phyloP scores from a whole-genome alignment of 371 early-diverging fungal species.

The Parasitella parasitica region DNA sequence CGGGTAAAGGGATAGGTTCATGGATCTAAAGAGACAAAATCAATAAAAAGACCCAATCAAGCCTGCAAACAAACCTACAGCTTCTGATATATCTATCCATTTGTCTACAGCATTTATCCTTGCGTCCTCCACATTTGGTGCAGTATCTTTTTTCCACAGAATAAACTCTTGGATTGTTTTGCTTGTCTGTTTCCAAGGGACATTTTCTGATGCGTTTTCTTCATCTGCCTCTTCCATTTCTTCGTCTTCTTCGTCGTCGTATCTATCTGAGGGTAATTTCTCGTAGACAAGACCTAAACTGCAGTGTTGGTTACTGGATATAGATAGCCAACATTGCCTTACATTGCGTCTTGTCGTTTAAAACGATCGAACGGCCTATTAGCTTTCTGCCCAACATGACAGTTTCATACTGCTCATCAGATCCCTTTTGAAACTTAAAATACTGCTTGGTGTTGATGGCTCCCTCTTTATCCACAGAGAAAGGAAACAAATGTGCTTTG shows the following conservation, averaged over 20 bases:
- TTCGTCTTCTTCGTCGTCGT: conserved; percentile 5
- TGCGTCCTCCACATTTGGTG: conserved; percentile 16
- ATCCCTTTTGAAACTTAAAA: conserved; percentile 6
- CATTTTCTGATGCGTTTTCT: neutral
- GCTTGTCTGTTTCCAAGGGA: conserved; percentile 12
- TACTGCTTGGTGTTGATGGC: conserved; percentile 18
- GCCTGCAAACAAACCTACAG: conserved; percentile 2
- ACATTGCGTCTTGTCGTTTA: conserved; percentile 1
- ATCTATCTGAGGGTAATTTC: neutral
- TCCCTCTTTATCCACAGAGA: conserved; percentile 19
- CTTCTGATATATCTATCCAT: conserved; percentile 21
- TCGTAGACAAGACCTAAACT: conserved; percentile 4
- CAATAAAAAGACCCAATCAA: neutral
- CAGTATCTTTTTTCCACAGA: conserved; percentile 26
- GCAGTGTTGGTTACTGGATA: too few relatives aligned
- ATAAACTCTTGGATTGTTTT: conserved; percentile 20
- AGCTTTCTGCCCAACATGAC: conserved; percentile 18
- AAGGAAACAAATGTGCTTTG: conserved; percentile 21
- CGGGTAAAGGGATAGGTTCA: conserved; percentile 20
- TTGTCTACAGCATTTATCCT: conserved; percentile 12
- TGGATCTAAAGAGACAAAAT: conserved; percentile 8
- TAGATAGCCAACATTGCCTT: too few relatives aligned
- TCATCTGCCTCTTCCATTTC: neutral
- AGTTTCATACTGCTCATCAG: conserved; percentile 9
- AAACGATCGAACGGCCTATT: conserved; percentile 6